Base-by-base conservation (phyloP, 805 yeast species). In the Yamadazyma laniorum region DNA sequence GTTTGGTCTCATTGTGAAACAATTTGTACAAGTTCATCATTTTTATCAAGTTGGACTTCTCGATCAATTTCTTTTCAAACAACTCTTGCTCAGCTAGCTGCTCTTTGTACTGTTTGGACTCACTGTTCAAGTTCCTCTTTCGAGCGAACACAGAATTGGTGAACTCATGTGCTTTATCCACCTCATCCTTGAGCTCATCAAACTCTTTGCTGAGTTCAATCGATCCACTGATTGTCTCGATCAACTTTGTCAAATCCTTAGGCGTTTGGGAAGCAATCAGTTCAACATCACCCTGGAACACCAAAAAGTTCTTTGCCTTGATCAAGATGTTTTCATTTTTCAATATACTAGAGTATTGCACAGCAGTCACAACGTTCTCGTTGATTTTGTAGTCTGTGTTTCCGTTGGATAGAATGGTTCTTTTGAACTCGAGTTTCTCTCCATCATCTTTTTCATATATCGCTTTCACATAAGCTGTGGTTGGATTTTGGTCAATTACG, bases 211-310 rank as follows among this genome's bases (percentile, higher is more conserved):
- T 74, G 48, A 58, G 75, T 27, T 85, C 93, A 6, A 68, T 60
- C 0, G 96, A 85, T 0, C 96, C 96, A 43, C 95, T 84, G 18
- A 93, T 79, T 12, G 79, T 79, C 61, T 93, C 99, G 38, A 93
- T 67, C 44, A 90, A 60, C 30, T 65, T 71, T 2, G 95, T 78
- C 43, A 93, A 69, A 26, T 88, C 95, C 17, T 61, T 59, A 0
- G 97, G 79, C 0, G 91, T 79, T 56, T 90, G 95, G 0, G 95
- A 74, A 0, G 98, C 98, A 28, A 93, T 80, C 50, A 81, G 84
- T 58, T 91, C 98, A 35, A 93, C 95, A 56, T 91, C 98, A 43
- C 99, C 98, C 66, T 93, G 99, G 56, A 91, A 89, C 6, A 93
- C 98, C 43, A 93, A 65, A 52, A 91, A 91, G 58, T 93, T 93